A percentile compares a stretch with the other conserved stretches of the same genome.
phyloP scores from a whole-genome alignment of 106 monocot genomes.

The Amphibolis antarctica region DNA sequence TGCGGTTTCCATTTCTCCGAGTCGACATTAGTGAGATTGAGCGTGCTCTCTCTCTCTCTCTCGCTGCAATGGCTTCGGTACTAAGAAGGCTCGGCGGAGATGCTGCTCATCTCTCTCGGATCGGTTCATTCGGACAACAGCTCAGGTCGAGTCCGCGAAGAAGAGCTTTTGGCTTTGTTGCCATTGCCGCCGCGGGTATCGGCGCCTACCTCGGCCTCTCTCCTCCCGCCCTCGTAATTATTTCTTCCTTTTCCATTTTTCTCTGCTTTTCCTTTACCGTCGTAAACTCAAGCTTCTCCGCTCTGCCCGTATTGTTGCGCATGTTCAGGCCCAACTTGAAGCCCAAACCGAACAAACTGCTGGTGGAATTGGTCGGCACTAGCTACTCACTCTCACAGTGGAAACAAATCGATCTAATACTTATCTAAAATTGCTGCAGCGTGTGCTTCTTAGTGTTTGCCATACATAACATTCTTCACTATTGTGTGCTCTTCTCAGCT shows the following conservation, averaged over 20 bases:
- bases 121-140: background rate
- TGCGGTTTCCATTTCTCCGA: too few relatives aligned
- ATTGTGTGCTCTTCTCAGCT: slow-evolving; percentile 1
- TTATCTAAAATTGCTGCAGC: background rate
- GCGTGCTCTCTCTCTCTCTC: too few relatives aligned
- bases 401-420: background rate
- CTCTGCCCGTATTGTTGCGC: background rate
- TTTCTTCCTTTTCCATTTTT: background rate
- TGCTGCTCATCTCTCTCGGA: background rate
- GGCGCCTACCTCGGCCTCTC: background rate
- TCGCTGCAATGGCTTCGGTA: background rate
- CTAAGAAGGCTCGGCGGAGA: background rate
- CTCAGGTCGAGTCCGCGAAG: background rate
- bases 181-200: background rate
- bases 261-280: background rate
- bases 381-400: too few relatives aligned
- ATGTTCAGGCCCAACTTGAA: too few relatives aligned
- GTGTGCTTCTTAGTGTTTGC: background rate
- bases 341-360: too few relatives aligned
- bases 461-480: background rate
- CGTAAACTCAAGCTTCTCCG: background rate
- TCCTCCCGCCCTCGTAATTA: background rate
- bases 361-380: too few relatives aligned
- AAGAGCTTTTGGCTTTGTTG: background rate
- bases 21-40: too few relatives aligned